Evolutionary conservation across 768 basidiomycete genomes (phyloP), one percentile per base, ranked within the genome.

Genomic region (Flagelloscypha sp.): DNA sequence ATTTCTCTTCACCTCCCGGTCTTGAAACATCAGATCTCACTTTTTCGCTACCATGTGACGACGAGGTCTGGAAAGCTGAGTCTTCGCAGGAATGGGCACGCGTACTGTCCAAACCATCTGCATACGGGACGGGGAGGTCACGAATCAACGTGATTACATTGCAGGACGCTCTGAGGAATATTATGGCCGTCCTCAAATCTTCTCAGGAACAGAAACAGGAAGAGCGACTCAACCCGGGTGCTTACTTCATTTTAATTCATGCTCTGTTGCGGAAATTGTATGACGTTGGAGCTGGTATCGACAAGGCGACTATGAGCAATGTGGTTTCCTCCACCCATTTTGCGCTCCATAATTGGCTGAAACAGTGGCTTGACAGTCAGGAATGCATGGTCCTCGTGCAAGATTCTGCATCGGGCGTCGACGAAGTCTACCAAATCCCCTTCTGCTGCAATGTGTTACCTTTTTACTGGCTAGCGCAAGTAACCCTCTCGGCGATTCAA

Each of bases 401-500:
- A 63, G 36, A 52, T 53, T 8, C 46, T 54, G 24, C 45, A 45
- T 4, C 45, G 48, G 13, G 53, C 57, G 39, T 49, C 52, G 28
- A 43, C 45, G 29, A n/a, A n/a, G n/a, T n/a, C n/a, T n/a, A n/a
- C n/a, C 59, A 57, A 27, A 56, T 57, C 7, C 55, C 65, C 3
- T 68, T 70, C 49, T 48, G 64, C n/a, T 60, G 48, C 41, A 57
- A 69, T 39, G 69, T 67, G 12, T 52, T 76, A 9, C 74, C 75
- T 7, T 74, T 74, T 52, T 79, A 76, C 52, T 79, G 76, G 76
- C 63, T 79, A 19, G 74, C 70, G 11, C 68, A 76, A 49, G 65
- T 74, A 23, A 62, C 70, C 9, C 53, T 76, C 15, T 48, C 71
- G 31, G n/a, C n/a, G n/a, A n/a, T n/a, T n/a, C n/a, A n/a, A n/a